These are phyloP conservation scores for Pseudofabraea citricarpa DNA, from an alignment of 2,329 filamentous ascomycete genomes.

Conservation along the genomic window DNA sequence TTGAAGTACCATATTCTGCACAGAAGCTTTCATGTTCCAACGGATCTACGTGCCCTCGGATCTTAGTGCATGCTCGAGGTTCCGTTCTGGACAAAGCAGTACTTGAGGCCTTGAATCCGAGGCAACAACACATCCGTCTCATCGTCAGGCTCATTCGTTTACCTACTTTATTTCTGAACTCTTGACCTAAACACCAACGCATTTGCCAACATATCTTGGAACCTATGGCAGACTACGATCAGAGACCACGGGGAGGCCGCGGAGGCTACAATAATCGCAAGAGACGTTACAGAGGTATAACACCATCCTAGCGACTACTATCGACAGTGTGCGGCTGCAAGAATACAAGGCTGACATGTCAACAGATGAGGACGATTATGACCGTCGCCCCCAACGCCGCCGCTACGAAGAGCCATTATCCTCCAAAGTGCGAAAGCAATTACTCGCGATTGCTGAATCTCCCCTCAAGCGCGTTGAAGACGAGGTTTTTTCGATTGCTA, in stretches of 20 bases:
- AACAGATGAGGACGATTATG: slow-evolving; percentile 71
- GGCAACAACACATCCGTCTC: not conserved
- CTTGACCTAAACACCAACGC: slow-evolving; percentile 1
- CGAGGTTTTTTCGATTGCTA: slow-evolving; percentile 70
- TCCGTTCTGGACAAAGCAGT: not conserved
- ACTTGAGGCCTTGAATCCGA: not conserved
- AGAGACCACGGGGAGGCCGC: slow-evolving; percentile 25
- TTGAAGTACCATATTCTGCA: too few relatives aligned
- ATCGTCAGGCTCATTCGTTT: slow-evolving; percentile 4
- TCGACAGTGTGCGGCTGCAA: not conserved
- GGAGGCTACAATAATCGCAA: slow-evolving; percentile 62
- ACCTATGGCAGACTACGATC: slow-evolving; percentile 48
- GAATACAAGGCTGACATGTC: slow-evolving; percentile 20
- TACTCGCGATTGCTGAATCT: slow-evolving; percentile 77
- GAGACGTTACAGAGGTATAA: slow-evolving; percentile 71
- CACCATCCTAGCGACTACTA: not conserved
- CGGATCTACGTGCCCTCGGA: too few relatives aligned
- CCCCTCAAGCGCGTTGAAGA: slow-evolving; percentile 74
- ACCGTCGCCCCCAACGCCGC: slow-evolving; percentile 68
- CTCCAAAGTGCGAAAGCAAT: slow-evolving; percentile 70
- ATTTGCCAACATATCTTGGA: slow-evolving; percentile 2
- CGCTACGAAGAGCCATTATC: slow-evolving; percentile 69
- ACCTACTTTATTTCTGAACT: slow-evolving; percentile 11
- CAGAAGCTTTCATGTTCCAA: too few relatives aligned
- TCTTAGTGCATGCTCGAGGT: not conserved